Base-by-base conservation (phyloP, 495 filamentous ascomycete species). In the Cairneyella variabilis region DNA sequence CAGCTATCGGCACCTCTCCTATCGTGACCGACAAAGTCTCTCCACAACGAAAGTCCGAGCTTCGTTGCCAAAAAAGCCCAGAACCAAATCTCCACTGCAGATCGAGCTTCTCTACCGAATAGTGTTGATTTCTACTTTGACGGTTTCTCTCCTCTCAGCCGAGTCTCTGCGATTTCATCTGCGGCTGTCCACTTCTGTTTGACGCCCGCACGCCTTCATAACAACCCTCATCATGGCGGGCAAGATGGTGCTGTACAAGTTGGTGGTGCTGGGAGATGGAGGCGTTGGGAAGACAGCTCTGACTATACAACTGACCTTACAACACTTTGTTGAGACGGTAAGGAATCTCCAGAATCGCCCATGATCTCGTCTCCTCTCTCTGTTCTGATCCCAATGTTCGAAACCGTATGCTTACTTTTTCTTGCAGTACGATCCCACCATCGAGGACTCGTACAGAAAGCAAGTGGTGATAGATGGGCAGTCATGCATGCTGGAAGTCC, bases 391-490 rank as follows among this genome's bases (percentile, higher is more conserved):
- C 14, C 11, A 9, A 17, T 30, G 0, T 39, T 20, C 39, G 34
- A 53, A 27, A 40, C 2, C n/a, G 36, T 27, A 32, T 53, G 46
- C 55, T 57, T 32, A 56, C 42, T 44, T 43, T 49, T 58, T 39
- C 28, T 26, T 39, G 30, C 46, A 79, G 67, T 98, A 98, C 69
- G 93, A 98, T 71, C 93, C 93, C 22, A 97, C 90, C 55, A 95
- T 95, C 65, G 90, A 95, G 73, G 90, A 98, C 62, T 97, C 92
- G 14, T 98, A 98, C 70, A 84, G 93, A 58, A 97, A 97, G 74
- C 95, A 97, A 73, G 91, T 96, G 51, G 92, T 97, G 56, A 97
- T 97, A 67, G 93, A 98, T 69, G 82, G 85, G 53, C 90, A 95
- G 65, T 88, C 93, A 18, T 97, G 93, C 75, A 97, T 98, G 93